Evolutionary conservation across 805 yeast genomes (phyloP), one percentile per base, ranked within the genome.

Genomic region (Candida ovalis): DNA sequence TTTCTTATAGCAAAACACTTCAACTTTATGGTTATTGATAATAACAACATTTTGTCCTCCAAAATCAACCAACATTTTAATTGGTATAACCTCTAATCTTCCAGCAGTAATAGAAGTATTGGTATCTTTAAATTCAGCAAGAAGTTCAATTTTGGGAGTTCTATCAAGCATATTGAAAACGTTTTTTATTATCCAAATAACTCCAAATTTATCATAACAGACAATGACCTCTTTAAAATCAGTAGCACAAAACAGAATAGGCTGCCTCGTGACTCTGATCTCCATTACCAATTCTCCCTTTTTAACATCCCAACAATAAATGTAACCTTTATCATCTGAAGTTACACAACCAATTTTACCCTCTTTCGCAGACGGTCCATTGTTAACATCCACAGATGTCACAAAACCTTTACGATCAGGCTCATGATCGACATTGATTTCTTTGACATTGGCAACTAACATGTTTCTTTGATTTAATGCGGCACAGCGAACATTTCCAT

Each of bases 231-330:
- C 57, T 46, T 59, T 62, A 37, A 61, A 69, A 47, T 67, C 58
- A 13, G 69, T 58, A n/a, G 54, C 60, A 3, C 66, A 51, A 19
- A 58, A 55, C 15, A 56, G 40, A 2, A 66, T 54, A 15, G 59
- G 49, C 9, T 38, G 21, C 15, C 40, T 43, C 1, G 60, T 43
- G 1, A 63, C 43, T 32, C 48, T 47, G 21, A 54, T 41, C 8
- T 42, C 38, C 5, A 46, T 33, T 2, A 58, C 24, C 28, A 45
- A 43, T 2, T 37, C 42, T 10, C 59, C 58, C 2, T 43, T 53
- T 40, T 58, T 62, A 3, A 61, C 43, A 54, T 69, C 71, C 72
- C 72, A 69, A 2, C 61, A 62, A 7, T 52, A 49, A 17, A 69
- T 17, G 15, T 40, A 44, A 1, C 71, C 72, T 17, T 49, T 44